These are phyloP conservation scores for Podospora sp. DNA, from an alignment of 495 filamentous ascomycete species.

Conservation along the genomic window DNA sequence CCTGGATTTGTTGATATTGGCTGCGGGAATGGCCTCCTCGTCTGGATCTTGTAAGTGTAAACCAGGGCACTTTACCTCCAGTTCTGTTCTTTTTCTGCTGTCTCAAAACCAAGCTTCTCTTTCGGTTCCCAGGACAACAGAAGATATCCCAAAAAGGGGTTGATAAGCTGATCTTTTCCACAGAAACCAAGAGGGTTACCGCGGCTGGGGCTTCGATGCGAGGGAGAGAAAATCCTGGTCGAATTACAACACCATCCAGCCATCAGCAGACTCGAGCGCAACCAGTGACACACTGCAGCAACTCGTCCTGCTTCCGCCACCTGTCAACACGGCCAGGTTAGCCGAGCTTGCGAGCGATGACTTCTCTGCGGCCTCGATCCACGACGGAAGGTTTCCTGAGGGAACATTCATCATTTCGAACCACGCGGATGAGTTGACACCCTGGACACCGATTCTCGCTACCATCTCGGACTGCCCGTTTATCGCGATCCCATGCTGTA, in stretches of 20 bases:
- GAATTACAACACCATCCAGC: slow-evolving; percentile 54
- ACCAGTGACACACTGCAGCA: slow-evolving; percentile 58
- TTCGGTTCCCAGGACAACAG: no score
- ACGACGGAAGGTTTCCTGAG: slow-evolving; percentile 70
- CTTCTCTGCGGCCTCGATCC: slow-evolving; percentile 46
- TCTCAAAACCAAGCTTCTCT: no score
- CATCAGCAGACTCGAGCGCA: slow-evolving; percentile 34
- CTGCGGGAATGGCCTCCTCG: slow-evolving; percentile 93
- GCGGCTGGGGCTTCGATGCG: slow-evolving; percentile 90
- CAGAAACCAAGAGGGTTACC: slow-evolving; percentile 79
- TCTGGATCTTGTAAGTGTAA: slow-evolving; percentile 82
- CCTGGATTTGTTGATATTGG: slow-evolving; percentile 95
- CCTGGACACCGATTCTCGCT: slow-evolving; percentile 92
- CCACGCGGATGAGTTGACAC: slow-evolving; percentile 92
- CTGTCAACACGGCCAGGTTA: slow-evolving; percentile 37
- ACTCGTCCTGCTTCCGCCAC: slow-evolving; percentile 70
- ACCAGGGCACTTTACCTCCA: no score
- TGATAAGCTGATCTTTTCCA: no score
- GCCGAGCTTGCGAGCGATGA: slow-evolving; percentile 23
- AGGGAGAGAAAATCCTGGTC: slow-evolving; percentile 80
- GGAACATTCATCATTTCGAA: slow-evolving; percentile 95
- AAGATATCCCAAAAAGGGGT: no score
- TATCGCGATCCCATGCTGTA: slow-evolving; percentile 92
- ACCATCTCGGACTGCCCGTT: slow-evolving; percentile 75
- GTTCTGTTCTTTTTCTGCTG: no score